These are phyloP conservation scores for Corylus americana DNA, from an alignment of 306 rosid genomes.

Conservation along the genomic window DNA sequence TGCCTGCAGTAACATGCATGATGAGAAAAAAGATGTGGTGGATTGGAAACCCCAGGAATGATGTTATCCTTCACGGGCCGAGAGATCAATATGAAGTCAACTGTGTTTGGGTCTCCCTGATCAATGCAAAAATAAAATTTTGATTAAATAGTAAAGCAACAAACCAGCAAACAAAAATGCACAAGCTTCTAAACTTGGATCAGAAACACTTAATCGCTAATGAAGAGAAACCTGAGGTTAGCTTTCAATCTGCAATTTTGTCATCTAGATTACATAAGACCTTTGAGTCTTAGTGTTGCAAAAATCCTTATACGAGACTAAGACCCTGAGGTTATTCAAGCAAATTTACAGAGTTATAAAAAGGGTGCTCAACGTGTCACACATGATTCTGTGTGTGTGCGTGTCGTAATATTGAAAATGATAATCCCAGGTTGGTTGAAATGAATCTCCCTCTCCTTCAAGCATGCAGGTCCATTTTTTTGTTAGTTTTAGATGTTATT, in stretches of 20 bases:
- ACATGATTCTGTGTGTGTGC: too few species aligned
- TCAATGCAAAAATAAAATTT: conserved; percentile 35
- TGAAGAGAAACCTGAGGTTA: not conserved
- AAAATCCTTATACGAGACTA: not conserved
- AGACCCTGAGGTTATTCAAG: not conserved
- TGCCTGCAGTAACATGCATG: conserved; percentile 91
- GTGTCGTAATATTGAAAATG: too few species aligned
- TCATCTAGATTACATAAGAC: not conserved
- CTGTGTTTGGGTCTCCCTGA: conserved; percentile 58
- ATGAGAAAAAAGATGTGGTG: conserved; percentile 67
- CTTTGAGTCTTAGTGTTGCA: not conserved
- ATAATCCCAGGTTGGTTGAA: not conserved
- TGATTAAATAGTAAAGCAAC: conserved; percentile 14
- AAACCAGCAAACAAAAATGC: conserved; percentile 9
- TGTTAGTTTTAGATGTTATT: not conserved
- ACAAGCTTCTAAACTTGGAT: not conserved
- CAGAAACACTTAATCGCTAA: not conserved
- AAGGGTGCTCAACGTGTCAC: not conserved
- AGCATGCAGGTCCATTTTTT: not conserved
- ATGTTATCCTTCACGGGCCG: conserved; percentile 43
- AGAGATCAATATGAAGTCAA: conserved; percentile 84
- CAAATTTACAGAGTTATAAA: not conserved
- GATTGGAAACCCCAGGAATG: conserved; percentile 45
- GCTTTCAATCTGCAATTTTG: not conserved
- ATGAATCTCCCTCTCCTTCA: not conserved